phyloP scores from a whole-genome alignment of 352 stramenopile species.

The Pilasporangium apinafurcum region DNA sequence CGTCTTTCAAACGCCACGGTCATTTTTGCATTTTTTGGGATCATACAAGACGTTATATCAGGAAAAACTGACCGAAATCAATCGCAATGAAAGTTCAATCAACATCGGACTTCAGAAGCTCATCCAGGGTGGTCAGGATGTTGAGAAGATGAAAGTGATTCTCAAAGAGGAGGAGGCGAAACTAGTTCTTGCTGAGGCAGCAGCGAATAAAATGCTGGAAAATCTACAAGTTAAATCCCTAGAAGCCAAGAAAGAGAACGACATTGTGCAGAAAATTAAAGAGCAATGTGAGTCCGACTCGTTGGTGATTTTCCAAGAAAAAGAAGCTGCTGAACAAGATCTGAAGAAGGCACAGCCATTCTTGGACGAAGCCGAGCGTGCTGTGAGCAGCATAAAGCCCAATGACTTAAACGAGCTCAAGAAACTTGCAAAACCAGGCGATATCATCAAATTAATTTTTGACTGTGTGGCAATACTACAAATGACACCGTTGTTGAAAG shows the following conservation, averaged over 20 bases:
- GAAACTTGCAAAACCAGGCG: conserved; percentile 84
- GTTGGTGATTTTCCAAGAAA: conserved; percentile 73
- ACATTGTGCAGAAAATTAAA: conserved; percentile 85
- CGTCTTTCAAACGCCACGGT: conserved; percentile 87
- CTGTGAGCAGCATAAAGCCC: conserved; percentile 82
- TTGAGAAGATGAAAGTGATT: conserved; percentile 88
- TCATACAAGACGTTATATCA: conserved; percentile 76
- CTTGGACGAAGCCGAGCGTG: conserved; percentile 83
- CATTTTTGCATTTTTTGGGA: conserved; percentile 82
- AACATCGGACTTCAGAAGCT: conserved; percentile 88
- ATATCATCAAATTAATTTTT: conserved; percentile 93
- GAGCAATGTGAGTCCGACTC: conserved; percentile 81
- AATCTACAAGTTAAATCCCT: conserved; percentile 68
- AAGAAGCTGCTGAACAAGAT: conserved; percentile 83
- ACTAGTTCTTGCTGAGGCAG: conserved; percentile 70
- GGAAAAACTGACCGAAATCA: conserved; percentile 71
- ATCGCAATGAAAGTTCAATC: conserved; percentile 74
- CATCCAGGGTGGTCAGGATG: conserved; percentile 77
- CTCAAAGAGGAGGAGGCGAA: conserved; percentile 87
- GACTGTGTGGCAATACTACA: conserved; percentile 88
- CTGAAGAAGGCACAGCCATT: conserved; percentile 88
- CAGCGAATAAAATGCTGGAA: conserved; percentile 82
- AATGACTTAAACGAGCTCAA: conserved; percentile 92
- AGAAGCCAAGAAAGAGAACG: conserved; percentile 88
- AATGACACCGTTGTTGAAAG: conserved; percentile 75